Evolutionary conservation across 1,284 basidiomycete species (phyloP), one percentile per base, ranked within the genome.

Genomic region (Xerocomus nothofagi): DNA sequence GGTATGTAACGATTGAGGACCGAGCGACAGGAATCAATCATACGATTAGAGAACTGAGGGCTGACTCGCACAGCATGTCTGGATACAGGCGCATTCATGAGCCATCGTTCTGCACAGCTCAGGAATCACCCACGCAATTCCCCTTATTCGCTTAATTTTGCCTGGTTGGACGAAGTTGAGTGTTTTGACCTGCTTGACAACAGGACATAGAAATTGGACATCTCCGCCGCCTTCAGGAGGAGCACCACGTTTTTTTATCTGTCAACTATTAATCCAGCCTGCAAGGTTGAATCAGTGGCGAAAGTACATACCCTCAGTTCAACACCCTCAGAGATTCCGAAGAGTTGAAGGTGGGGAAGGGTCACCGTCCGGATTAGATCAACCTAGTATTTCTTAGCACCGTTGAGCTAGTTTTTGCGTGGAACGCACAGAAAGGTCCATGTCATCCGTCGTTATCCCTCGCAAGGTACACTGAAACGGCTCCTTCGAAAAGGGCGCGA

Each of bases 1-100:
- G 96, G 96, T 54, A 99, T 97, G 70, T 92, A 98, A 4, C 95
- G 86, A 65, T 98, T 98, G 31, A 99, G 78, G 21, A 99, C 79
- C 3, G 90, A 91, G 36, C 97, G 83, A 10, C 93, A 86, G 2
- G 93, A 81, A 62, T 98, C 96, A 49, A 99, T 97, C 86, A 99
- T 93, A 39, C 97, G 83, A 69, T 98, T 98, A 3, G 95, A 94
- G 66, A 99, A 93, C 65, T 99, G 95, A 17, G 97, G 96, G 54
- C 86, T 95, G 15, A 99, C 95, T 39, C 97, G 88, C 23, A 96
- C 94, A 3, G 91, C 90, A 70, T 96, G 93, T 15, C 92, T 95
- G 44, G 53, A 44, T 32, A 33, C 18, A 29, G 38, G 47, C 36
- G 41, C 33, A 56, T 36, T 40, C 33, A 14, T 56, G 38, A 59